phyloP scores from a whole-genome alignment of 2,329 filamentous ascomycete genomes.

The Hortaea werneckii region DNA sequence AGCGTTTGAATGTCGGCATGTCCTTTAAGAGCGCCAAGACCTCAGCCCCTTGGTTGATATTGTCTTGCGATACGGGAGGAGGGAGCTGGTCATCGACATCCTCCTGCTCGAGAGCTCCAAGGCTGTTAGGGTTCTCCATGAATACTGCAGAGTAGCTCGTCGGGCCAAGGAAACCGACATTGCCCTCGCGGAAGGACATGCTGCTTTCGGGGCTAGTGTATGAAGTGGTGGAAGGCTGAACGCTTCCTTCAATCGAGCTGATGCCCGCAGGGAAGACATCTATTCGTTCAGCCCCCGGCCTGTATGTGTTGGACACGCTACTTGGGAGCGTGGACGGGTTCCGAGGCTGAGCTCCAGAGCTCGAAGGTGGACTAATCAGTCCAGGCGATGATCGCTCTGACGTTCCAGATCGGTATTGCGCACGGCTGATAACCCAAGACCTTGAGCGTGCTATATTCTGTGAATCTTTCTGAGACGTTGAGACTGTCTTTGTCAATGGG shows the following conservation, averaged over 20 bases:
- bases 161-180: conserved; percentile 23
- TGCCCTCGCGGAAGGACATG: conserved; percentile 19
- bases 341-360: conserved; percentile 6
- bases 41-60: conserved; percentile 24
- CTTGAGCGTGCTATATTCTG: too few relatives aligned
- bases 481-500: conserved; percentile 3
- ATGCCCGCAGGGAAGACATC: neutral
- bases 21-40: conserved; percentile 23
- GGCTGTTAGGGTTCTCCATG: conserved; percentile 20
- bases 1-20: conserved; percentile 20
- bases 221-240: conserved; percentile 7
- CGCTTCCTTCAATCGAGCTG: neutral
- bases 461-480: too few relatives aligned
- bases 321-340: conserved; percentile 6
- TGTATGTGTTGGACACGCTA: neutral
- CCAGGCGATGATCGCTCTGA: neutral
- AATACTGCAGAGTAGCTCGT: conserved; percentile 26
- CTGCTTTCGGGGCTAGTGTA: conserved; percentile 12
- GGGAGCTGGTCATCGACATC: conserved; percentile 16
- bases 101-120: conserved; percentile 11
- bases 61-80: conserved; percentile 19
- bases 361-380: conserved; percentile 10
- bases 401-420: neutral
- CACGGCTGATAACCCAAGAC: too few relatives aligned
- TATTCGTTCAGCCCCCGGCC: neutral